Percentiles rank a stretch among this genome's conserved stretches.
Conservation (phyloP, 148 eudicot species). For the Silene conica region DNA sequence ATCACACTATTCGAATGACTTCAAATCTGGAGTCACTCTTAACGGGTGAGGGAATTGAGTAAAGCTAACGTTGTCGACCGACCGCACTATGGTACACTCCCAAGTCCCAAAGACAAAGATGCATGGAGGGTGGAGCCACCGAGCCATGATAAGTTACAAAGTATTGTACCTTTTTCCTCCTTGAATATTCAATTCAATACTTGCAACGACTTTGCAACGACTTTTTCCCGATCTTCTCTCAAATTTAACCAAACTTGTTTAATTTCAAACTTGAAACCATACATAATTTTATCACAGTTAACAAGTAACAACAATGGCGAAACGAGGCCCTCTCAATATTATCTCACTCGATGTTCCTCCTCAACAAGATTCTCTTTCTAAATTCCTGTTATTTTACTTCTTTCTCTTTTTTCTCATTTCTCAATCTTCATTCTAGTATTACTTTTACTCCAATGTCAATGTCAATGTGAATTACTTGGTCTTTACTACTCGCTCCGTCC, state of each 20-base stretch:
- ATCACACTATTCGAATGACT: too few species aligned
- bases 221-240: background rate
- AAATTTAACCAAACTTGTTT: background rate
- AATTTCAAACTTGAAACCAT: background rate
- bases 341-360: slow-evolving; percentile 62
- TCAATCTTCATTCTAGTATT: background rate
- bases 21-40: too few species aligned
- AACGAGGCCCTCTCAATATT: slow-evolving; percentile 43
- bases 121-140: too few species aligned
- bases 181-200: background rate
- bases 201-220: slow-evolving; percentile 26
- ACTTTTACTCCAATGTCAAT: background rate
- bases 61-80: too few species aligned
- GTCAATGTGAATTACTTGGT: background rate
- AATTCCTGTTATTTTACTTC: slow-evolving; percentile 59
- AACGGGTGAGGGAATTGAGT: too few species aligned
- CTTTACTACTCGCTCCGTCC: too few species aligned
- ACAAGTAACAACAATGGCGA: slow-evolving; percentile 21
- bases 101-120: too few species aligned
- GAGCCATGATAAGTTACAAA: too few species aligned
- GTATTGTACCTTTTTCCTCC: too few species aligned
- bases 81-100: too few species aligned
- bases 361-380: slow-evolving; percentile 56
- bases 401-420: background rate
- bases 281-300: background rate